Evolutionary conservation across 2,329 filamentous ascomycete species (phyloP).

Genomic region (Chaetomium sp.): DNA sequence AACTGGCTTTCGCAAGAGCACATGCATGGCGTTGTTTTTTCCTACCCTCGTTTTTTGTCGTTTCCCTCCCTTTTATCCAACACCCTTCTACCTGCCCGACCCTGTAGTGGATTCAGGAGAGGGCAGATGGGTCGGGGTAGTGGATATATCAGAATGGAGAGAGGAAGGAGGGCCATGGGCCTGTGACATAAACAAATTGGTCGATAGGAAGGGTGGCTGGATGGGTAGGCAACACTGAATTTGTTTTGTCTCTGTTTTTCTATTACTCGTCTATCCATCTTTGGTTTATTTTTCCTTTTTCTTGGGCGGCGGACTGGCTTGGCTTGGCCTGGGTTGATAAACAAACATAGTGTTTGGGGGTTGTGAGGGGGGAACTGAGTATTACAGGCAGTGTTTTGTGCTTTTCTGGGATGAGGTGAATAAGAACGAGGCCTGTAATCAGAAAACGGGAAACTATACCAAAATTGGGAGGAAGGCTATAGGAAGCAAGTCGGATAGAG

Average conservation of each 20-base stretch:
- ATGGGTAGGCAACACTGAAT: slow-evolving; percentile 1
- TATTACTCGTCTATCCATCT: not conserved
- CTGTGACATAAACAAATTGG: too few relatives aligned
- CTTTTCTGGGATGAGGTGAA: too few relatives aligned
- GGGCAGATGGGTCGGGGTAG: not conserved
- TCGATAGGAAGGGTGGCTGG: not conserved
- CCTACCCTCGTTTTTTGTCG: not conserved
- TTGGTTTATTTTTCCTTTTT: not conserved
- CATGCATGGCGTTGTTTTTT: slow-evolving; percentile 9
- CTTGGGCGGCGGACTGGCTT: too few relatives aligned
- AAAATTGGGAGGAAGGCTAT: too few relatives aligned
- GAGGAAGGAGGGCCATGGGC: too few relatives aligned
- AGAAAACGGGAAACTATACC: too few relatives aligned
- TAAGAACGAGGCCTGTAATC: too few relatives aligned
- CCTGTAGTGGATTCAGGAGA: not conserved
- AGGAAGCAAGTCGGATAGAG: too few relatives aligned
- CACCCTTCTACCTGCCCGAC: not conserved
- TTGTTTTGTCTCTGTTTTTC: not conserved
- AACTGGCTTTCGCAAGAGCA: not conserved
- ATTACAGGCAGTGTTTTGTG: too few relatives aligned
- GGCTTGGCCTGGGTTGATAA: too few relatives aligned
- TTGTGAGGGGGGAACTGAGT: too few relatives aligned
- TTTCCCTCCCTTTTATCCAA: not conserved
- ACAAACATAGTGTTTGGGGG: too few relatives aligned
- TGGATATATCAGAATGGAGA: not conserved